Base-by-base conservation (phyloP, 768 basidiomycete genomes). In the Mycena olivaceomarginata region DNA sequence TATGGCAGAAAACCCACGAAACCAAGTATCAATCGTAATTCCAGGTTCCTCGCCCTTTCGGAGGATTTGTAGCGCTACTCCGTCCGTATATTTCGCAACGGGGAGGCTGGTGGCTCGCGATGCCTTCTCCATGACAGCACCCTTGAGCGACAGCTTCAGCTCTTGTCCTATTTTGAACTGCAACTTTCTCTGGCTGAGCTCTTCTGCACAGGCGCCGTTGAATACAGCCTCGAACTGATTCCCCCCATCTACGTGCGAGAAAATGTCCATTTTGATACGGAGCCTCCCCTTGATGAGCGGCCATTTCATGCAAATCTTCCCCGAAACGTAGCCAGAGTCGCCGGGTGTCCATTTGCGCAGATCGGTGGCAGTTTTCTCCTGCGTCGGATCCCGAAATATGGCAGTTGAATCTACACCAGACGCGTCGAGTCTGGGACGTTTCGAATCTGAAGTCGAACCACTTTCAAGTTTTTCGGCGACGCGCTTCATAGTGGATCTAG, bases 71-170 rank as follows among this genome's bases (percentile, higher is more conserved):
- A 91, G 76, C 20, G 85, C 71, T 31, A 88, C 87, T 20, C 91
- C 92, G 5, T 87, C 82, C 4, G 82, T 79, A 76, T 88, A 93
- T 41, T 82, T 77, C 72, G 80, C 76, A 72, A 91, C 82, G 41
- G 89, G 86, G n/a, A 90, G 81, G 31, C 76, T 85, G 10, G 40
- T 41, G 6, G 41, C 45, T 12, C 7, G 83, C 79, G 40, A 79
- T 10, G 80, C 22, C 80, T 80, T 84, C 51, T 62, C 83, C 48
- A 84, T 84, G 25, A 91, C 74, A 85, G 2, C 91, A 2, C 74
- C 91, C 73, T 86, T 88, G 22, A 93, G 85, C 20, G 89, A 86
- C n/a, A 93, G 68, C n/a, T 82, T 82, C 37, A 93, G 79, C 53
- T 83, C 83, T 71, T 91, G 89, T 4, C 84, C 82, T 8, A 89